Conservation (phyloP, 108 stramenopile genomes). For the Nitzschia inconspicua region DNA sequence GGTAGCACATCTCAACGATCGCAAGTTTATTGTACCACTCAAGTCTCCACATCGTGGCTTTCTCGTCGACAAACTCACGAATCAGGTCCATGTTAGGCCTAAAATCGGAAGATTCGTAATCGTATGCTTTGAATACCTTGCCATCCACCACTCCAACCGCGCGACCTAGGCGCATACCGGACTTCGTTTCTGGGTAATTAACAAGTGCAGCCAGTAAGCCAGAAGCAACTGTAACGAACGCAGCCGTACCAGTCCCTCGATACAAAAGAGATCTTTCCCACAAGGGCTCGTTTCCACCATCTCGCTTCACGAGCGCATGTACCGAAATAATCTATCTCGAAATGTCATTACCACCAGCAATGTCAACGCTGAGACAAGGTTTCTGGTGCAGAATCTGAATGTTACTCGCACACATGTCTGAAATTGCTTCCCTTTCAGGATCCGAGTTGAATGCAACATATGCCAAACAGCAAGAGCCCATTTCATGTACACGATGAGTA, state of each 20-base stretch:
- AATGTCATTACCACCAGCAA: neutral
- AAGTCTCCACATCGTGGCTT: too few relatives aligned
- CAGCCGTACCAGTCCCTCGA: neutral
- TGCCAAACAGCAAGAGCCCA: neutral
- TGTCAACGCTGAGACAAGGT: neutral
- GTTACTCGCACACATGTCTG: neutral
- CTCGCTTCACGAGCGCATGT: neutral
- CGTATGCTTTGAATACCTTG: neutral
- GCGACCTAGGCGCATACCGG: neutral
- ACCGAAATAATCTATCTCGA: neutral
- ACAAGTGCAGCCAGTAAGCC: neutral
- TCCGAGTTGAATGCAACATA: neutral
- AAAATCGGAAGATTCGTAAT: too few relatives aligned
- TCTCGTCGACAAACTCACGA: too few relatives aligned
- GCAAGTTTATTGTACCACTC: too few relatives aligned
- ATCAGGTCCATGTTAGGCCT: too few relatives aligned
- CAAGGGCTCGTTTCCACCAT: neutral
- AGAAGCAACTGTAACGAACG: neutral
- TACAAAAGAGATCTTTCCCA: neutral
- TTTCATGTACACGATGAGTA: neutral
- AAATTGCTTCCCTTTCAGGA: neutral
- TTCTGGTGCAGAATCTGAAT: neutral
- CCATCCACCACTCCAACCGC: neutral
- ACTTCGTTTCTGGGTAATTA: neutral
- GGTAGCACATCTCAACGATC: too few relatives aligned